These are phyloP conservation scores for Rhizopus stolonifer DNA, from an alignment of 371 early-diverging fungal species.

Conservation along the genomic window DNA sequence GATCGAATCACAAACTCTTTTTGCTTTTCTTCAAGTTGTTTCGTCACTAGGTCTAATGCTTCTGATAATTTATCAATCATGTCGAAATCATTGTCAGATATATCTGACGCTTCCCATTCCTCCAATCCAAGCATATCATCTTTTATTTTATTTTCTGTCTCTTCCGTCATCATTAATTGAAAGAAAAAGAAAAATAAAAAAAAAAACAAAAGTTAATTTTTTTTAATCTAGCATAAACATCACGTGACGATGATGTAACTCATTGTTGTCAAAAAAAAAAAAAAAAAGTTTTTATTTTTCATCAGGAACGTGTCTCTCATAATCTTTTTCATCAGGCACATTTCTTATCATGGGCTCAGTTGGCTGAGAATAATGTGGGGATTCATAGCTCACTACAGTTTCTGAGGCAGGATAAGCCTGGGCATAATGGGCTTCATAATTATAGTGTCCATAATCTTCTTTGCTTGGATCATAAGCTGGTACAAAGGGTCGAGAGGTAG, in stretches of 20 bases:
- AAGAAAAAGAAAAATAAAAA: no score
- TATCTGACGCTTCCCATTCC: conserved; percentile 7
- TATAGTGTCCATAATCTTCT: conserved; percentile 1
- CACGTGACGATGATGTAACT: no score
- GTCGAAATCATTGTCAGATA: conserved; percentile 35
- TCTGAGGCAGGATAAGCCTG: not conserved
- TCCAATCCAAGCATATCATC: conserved; percentile 23
- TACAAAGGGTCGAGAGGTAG: conserved; percentile 15
- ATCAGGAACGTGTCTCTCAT: conserved; percentile 23
- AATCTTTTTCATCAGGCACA: conserved; percentile 23
- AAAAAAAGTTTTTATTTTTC: conserved; percentile 3
- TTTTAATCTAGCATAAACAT: no score
- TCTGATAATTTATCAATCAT: conserved; percentile 41
- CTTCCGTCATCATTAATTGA: not conserved
- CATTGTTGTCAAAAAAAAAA: not conserved
- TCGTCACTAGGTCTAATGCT: conserved; percentile 48
- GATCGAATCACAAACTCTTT: conserved; percentile 38
- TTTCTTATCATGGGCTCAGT: conserved; percentile 20
- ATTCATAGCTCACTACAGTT: not conserved
- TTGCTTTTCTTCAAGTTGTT: conserved; percentile 44
- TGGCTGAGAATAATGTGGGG: conserved; percentile 1
- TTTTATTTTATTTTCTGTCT: not conserved
- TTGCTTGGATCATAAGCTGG: conserved; percentile 19
- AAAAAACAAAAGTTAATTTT: no score
- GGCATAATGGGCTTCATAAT: conserved; percentile 2